phyloP scores from a whole-genome alignment of 2,329 filamentous ascomycete genomes.

The Pseudogymnoascus sp. region DNA sequence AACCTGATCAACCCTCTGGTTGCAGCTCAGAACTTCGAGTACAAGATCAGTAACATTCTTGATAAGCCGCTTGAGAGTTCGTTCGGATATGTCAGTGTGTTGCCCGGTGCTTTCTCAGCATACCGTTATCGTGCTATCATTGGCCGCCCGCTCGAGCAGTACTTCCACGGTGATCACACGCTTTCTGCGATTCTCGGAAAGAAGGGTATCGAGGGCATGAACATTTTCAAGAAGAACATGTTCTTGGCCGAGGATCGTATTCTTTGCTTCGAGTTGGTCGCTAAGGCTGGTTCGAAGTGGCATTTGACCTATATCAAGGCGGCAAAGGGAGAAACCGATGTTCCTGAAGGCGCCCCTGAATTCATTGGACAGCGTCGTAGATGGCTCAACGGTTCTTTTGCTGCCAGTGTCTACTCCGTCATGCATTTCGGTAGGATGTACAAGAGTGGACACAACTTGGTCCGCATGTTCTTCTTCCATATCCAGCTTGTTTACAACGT shows the following conservation, averaged over 20 bases:
- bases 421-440: conserved; percentile 99
- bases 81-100: conserved; percentile 94
- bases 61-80: conserved; percentile 96
- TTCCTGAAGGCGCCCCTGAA: conserved; percentile 90
- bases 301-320: conserved; percentile 98
- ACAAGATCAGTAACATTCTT: conserved; percentile 99
- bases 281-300: conserved; percentile 98
- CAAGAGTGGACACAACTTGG: conserved; percentile 92
- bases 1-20: conserved; percentile 96
- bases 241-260: conserved; percentile 99
- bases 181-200: conserved; percentile 90
- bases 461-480: conserved; percentile 99
- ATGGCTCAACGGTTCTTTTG: conserved; percentile 99
- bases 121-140: conserved; percentile 98
- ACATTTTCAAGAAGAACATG: conserved; percentile 99
- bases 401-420: conserved; percentile 89
- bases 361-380: conserved; percentile 97
- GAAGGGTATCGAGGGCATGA: conserved; percentile 99
- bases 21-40: conserved; percentile 97
- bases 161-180: conserved; percentile 99
- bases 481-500: conserved; percentile 94
- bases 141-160: conserved; percentile 93
- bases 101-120: conserved; percentile 97
- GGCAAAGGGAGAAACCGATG: conserved; percentile 97
- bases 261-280: conserved; percentile 96